Base-by-base conservation (phyloP, 2,329 filamentous ascomycete species). In the Xylariales sp. region DNA sequence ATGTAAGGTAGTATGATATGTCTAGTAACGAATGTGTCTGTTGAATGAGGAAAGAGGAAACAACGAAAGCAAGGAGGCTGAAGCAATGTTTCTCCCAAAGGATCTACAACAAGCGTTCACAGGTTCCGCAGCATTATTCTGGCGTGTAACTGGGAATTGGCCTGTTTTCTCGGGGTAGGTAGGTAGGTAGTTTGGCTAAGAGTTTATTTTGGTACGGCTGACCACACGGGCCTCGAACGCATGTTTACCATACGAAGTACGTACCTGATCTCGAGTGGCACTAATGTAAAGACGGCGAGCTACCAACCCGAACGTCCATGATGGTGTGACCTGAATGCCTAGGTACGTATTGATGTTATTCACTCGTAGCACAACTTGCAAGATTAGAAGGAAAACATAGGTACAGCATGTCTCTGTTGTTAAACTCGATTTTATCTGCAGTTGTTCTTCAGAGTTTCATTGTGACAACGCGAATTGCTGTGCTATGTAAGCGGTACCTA, bases 121-220 rank as follows among this genome's bases (percentile, higher is more conserved):
- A 31, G 28, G 43, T 40, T 33, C 31, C 22, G 18, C 31, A 35
- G 31, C 38, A 32, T 38, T 15, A 32, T 31, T 16, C 10, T 16
- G 34, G 25, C 34, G 43, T 45, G 33, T 39, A 24, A 42, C 39
- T 36, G 37, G 42, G 38, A 44, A 36, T 19, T 21, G 36, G 42
- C 31, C 38, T 45, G 33, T 45, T 45, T 38, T 42, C 39, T 45
- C 35, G 42, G n/a, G n/a, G n/a, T n/a, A n/a, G n/a, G n/a, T n/a
- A n/a, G n/a, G n/a, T n/a, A n/a, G 39, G 38, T 40, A 36, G 38
- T 28, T 37, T 40, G 21, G 35, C 42, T 32, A 29, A 35, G 31
- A 38, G 45, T 35, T 36, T 52, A 42, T 47, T 45, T 40, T 37
- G 21, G 27, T 51, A 43, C 43, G 51, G 52, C 44, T 37, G 19